Evolutionary conservation across 208 protist genomes (phyloP), one percentile per base, ranked within the genome.

Genomic region (Trypanosoma congolense): DNA sequence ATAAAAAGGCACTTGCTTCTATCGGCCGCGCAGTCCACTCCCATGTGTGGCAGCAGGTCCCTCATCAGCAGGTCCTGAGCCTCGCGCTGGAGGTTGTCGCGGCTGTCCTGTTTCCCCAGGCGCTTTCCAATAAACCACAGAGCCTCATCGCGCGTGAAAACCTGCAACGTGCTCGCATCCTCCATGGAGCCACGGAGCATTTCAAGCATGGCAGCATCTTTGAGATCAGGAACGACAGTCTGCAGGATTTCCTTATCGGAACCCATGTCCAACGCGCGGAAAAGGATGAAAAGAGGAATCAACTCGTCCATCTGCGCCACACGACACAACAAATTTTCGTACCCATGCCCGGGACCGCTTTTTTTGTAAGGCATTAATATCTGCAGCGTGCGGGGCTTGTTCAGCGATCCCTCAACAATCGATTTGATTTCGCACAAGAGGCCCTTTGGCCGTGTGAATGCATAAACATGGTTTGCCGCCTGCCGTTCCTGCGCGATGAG

Each of bases 201-300:
- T 53, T 92, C 77, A 44, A 92, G 76, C 84, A 92, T 92, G 26
- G 77, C 78, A 2, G 77, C 75, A 60, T 93, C 86, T 52, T 87
- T 87, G 16, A 93, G 56, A 54, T 93, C 86, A 14, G 82, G 83
- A 36, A 88, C 80, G 16, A 90, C 80, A n/a, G 83, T 93, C 61
- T 98, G 86, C 12, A 98, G 61, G 58, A 99, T 99, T 49, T 97
- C 90, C 60, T 93, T 84, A 61, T 99, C 97, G 0, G 90, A 79
- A 19, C 98, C 89, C 79, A 98, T 93, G 41, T 96, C 94, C 29
- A 99, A 73, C 5, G 97, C 97, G 43, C 96, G 81, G 68, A 99
- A 99, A 6, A 99, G 68, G 31, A 99, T 87, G 30, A 99, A 90
- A 35, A 98, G 73, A 0, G 96, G 96, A 40, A 99, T 80, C 3